These are phyloP conservation scores for Reticulascus tulasneorum DNA, from an alignment of 2,329 filamentous ascomycete genomes.

Conservation along the genomic window DNA sequence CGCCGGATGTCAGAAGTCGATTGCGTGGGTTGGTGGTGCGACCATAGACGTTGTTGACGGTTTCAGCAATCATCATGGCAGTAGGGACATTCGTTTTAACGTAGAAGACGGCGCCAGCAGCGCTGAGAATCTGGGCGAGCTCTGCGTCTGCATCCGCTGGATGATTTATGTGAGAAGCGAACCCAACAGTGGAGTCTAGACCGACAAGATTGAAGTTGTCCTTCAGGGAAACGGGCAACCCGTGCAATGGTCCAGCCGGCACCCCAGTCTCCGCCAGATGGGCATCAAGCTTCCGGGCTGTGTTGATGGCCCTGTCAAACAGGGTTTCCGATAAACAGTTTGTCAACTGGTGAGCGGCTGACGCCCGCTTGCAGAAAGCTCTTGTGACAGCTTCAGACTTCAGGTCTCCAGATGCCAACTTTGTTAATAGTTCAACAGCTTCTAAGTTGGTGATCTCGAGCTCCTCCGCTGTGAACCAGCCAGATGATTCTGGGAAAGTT, in stretches of 20 bases:
- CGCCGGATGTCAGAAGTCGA: constrained; percentile 56
- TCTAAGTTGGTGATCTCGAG: constrained; percentile 31
- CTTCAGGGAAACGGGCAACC: constrained; percentile 62
- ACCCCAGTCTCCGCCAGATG: constrained; percentile 43
- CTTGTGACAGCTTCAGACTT: constrained; percentile 40
- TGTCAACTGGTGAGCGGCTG: constrained; percentile 33
- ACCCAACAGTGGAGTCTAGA: constrained; percentile 57
- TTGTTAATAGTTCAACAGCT: constrained; percentile 27
- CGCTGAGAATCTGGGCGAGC: constrained; percentile 37
- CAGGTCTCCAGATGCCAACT: constrained; percentile 31
- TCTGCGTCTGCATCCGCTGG: constrained; percentile 43
- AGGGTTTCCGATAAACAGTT: constrained; percentile 52
- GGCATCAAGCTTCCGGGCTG: constrained; percentile 46
- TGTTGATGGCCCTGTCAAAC: constrained; percentile 47
- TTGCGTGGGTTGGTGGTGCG: constrained; percentile 60
- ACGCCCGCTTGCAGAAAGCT: constrained; percentile 51
- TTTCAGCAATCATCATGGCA: constrained; percentile 67
- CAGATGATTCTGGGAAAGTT: constrained; percentile 50
- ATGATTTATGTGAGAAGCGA: constrained; percentile 57
- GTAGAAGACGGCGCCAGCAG: constrained; percentile 50
- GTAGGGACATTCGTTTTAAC: constrained; percentile 57
- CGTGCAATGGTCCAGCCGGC: constrained; percentile 60
- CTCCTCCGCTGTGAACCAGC: constrained; percentile 51
- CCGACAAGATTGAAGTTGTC: constrained; percentile 64
- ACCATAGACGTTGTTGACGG: constrained; percentile 62